Evolutionary conservation across 1,284 basidiomycete genomes (phyloP).

Genomic region (Athelia psychrophila): DNA sequence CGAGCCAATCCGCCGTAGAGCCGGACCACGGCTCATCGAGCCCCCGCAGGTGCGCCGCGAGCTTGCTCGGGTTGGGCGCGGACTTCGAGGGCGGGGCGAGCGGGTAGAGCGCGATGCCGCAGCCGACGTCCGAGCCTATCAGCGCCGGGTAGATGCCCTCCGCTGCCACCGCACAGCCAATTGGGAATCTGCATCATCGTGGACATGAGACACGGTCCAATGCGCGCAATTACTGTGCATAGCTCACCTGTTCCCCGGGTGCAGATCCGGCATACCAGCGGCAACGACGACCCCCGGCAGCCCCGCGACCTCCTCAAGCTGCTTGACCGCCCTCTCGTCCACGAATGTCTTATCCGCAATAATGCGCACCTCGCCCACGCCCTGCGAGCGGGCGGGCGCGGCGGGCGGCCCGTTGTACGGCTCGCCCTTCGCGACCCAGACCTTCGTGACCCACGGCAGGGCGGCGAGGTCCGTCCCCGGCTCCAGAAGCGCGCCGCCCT

Average conservation of each 20-base stretch:
- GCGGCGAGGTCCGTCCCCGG: slow-evolving; percentile 15
- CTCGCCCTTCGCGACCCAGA: slow-evolving; percentile 33
- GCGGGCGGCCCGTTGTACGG: slow-evolving; percentile 27
- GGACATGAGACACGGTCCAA: background rate
- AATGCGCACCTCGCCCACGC: slow-evolving; percentile 19
- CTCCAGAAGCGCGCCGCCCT: slow-evolving; percentile 23
- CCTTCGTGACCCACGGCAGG: slow-evolving; percentile 13
- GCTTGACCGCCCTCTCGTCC: slow-evolving; percentile 30
- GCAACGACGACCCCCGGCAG: slow-evolving; percentile 24
- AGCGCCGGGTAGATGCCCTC: slow-evolving; percentile 35
- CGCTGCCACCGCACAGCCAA: slow-evolving; percentile 29
- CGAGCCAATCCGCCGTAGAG: slow-evolving; percentile 27
- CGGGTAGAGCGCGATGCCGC: slow-evolving; percentile 33
- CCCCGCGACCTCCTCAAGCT: slow-evolving; percentile 24
- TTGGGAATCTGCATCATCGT: background rate
- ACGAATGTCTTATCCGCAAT: slow-evolving; percentile 27
- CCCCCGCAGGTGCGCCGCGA: slow-evolving; percentile 26
- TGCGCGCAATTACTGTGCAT: slow-evolving; percentile 1
- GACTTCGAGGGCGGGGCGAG: slow-evolving; percentile 22
- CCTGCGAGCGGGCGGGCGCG: slow-evolving; percentile 1
- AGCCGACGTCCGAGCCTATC: slow-evolving; percentile 36
- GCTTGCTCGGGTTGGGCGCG: slow-evolving; percentile 21
- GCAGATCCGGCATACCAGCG: slow-evolving; percentile 36
- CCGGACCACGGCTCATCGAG: slow-evolving; percentile 34
- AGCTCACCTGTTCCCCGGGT: slow-evolving; percentile 31